Evolutionary conservation across 257 asterid genomes (phyloP).

Genomic region (Nicotiana undulata): DNA sequence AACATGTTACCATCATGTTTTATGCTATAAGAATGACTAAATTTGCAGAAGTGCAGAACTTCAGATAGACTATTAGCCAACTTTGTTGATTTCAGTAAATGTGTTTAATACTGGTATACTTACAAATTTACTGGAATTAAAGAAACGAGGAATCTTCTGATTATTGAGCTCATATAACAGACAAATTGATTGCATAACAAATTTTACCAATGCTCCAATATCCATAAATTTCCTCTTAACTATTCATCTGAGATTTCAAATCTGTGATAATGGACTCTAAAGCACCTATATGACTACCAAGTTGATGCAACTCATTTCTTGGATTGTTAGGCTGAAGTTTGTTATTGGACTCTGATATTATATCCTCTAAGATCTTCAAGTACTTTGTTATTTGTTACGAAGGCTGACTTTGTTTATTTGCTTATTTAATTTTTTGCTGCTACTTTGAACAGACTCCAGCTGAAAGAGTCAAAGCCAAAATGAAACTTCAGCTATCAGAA

Average conservation of each 20-base stretch:
- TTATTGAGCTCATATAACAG: background rate
- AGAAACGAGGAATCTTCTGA: background rate
- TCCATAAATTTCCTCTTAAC: background rate
- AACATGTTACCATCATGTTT: background rate
- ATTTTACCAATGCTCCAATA: background rate
- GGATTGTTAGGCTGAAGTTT: background rate
- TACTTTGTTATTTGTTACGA: background rate
- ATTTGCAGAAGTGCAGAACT: background rate
- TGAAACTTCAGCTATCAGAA: constrained; percentile 82
- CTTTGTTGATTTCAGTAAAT: background rate
- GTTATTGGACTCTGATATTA: background rate
- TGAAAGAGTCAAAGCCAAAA: constrained; percentile 88
- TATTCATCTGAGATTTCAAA: background rate
- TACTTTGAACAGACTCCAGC: constrained; percentile 55
- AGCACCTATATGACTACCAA: background rate
- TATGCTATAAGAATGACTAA: background rate
- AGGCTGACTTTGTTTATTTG: background rate
- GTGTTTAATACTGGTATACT: background rate
- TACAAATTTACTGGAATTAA: background rate
- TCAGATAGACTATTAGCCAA: background rate
- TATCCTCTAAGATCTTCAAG: background rate
- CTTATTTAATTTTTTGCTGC: constrained; percentile 9
- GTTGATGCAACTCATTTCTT: background rate
- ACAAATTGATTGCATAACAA: background rate
- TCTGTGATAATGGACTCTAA: background rate